Evolutionary conservation across 176 grass and related monocot species (phyloP).

Genomic region (Cenchrus fungigraminus): DNA sequence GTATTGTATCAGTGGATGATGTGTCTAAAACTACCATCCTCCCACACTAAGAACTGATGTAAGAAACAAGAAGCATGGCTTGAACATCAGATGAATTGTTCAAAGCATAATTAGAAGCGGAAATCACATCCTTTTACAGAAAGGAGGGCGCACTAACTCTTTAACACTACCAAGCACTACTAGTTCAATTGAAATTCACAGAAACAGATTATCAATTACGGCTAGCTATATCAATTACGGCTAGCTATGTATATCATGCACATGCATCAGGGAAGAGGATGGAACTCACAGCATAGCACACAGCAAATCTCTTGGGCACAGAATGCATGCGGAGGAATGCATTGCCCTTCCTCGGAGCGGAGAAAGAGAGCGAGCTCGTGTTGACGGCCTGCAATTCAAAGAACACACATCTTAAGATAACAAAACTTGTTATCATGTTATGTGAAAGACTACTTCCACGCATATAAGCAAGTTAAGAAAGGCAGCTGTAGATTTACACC

Average conservation of each 20-base stretch:
- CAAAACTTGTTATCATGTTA: background rate
- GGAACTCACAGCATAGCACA: conserved; percentile 48
- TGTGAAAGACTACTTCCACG: background rate
- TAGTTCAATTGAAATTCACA: conserved; percentile 18
- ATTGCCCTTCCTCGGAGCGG: conserved; percentile 35
- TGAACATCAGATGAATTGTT: no score
- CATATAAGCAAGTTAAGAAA: background rate
- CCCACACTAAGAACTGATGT: background rate
- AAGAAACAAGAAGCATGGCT: no score
- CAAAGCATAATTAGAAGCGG: background rate
- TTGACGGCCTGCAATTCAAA: conserved; percentile 41
- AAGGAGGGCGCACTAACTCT: background rate
- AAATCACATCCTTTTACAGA: background rate
- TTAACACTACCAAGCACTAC: background rate
- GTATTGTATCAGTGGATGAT: background rate
- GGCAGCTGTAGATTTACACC: background rate
- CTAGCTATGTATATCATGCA: background rate
- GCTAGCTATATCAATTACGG: background rate
- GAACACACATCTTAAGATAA: background rate
- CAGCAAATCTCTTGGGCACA: conserved; percentile 34
- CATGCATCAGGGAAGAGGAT: background rate
- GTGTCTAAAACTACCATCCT: background rate
- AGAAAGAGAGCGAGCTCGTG: conserved; percentile 43
- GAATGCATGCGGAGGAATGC: conserved; percentile 46
- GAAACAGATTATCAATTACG: background rate